These are phyloP conservation scores for Xylaria sp. DNA, from an alignment of 495 filamentous ascomycete genomes.

Conservation along the genomic window DNA sequence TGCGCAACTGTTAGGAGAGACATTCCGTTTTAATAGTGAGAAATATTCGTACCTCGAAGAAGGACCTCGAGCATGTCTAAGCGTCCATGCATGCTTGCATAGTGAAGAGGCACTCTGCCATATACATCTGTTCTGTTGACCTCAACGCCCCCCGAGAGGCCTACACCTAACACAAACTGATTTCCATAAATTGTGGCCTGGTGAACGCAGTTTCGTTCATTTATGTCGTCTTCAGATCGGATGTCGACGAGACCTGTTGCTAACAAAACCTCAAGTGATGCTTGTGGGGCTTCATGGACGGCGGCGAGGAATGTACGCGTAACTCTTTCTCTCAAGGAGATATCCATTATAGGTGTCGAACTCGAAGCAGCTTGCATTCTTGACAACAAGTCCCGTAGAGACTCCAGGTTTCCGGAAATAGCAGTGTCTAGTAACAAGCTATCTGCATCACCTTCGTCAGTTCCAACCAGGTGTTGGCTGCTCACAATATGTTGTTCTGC, in stretches of 20 bases:
- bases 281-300: conserved; percentile 82
- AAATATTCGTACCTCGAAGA: conserved; percentile 56
- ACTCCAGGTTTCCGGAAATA: conserved; percentile 72
- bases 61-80: conserved; percentile 82
- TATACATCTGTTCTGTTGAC: conserved; percentile 87
- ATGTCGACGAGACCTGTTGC: conserved; percentile 84
- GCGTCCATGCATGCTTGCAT: conserved; percentile 92
- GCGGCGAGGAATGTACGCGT: conserved; percentile 89
- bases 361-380: conserved; percentile 55
- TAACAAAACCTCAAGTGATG: conserved; percentile 75
- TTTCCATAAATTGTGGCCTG: conserved; percentile 92
- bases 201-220: conserved; percentile 93
- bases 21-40: neutral
- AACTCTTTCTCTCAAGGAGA: conserved; percentile 68
- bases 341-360: conserved; percentile 49
- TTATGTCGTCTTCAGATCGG: conserved; percentile 92
- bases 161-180: conserved; percentile 74
- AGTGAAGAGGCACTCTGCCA: conserved; percentile 91
- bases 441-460: conserved; percentile 86
- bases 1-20: conserved; percentile 33
- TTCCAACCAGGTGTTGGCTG: conserved; percentile 66
- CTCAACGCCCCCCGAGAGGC: conserved; percentile 72
- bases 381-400: conserved; percentile 56
- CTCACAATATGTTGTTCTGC: conserved; percentile 66
- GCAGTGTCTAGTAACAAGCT: conserved; percentile 87